Evolutionary conservation across 331 rosid genomes (phyloP), one percentile per base, ranked within the genome.

Genomic region (Rosa hybrid): DNA sequence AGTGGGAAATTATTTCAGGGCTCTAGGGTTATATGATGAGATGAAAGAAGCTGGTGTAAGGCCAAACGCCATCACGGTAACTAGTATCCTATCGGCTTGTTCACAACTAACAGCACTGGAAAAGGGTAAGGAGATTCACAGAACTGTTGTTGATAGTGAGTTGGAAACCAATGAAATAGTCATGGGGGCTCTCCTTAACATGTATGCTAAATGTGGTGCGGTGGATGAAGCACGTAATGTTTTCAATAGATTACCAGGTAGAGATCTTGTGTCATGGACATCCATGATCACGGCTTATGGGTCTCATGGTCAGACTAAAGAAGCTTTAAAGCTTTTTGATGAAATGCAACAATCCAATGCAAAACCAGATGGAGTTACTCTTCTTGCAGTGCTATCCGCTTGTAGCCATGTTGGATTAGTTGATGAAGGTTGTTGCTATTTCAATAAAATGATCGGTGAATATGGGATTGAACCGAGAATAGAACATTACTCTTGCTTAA

Each of bases 131-230:
- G 96, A 91, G 75, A 85, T 94, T 86, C 98, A 90, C 83, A 82
- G 75, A 41, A 71, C 81, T 74, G 59, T 94, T 27, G 57, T 75
- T 54, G 89, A 84, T 78, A 80, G 68, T 79, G 87, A 87, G 41
- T 75, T 91, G 70, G 87, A 83, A 68, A 79, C 70, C 77, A 88
- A 79, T 79, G 86, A 88, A 82, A 87, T 90, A 54, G 90, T 91
- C 70, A 89, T 91, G 92, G 95, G 95, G 79, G 91, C 97, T 82
- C 92, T 94, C 42, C 91, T 91, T 74, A 94, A 91, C 83, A 91
- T 90, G 98, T 94, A 91, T 84, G 94, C 97, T 45, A 94, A 91
- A 84, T 94, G 98, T 60, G 97, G 97, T 44, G 91, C 86, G 4
- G 89, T 94, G 30, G 90, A 88, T 48, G 94, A 88, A 85, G 97